A percentile compares a stretch with the other conserved stretches of the same genome.
These are phyloP conservation scores for Colletotrichum abscissum DNA, from an alignment of 2,329 filamentous ascomycete genomes.

Conservation along the genomic window DNA sequence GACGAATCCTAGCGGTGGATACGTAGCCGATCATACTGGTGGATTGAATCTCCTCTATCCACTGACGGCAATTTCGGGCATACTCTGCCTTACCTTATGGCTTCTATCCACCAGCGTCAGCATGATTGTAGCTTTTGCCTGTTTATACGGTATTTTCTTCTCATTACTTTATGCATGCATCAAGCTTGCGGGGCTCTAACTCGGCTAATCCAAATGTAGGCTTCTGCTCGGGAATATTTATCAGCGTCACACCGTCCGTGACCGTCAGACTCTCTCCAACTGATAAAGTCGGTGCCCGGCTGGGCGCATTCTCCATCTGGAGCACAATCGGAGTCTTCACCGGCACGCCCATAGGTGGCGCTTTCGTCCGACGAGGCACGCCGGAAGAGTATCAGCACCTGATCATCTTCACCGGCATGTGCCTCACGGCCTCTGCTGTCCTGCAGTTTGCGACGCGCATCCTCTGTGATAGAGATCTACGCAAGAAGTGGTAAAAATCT, in stretches of 20 bases:
- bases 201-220: neutral
- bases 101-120: slow-evolving; percentile 8
- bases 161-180: neutral
- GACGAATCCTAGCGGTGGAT: neutral
- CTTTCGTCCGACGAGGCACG: slow-evolving; percentile 16
- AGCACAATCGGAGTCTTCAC: slow-evolving; percentile 23
- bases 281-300: slow-evolving; percentile 14
- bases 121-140: slow-evolving; percentile 18
- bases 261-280: slow-evolving; percentile 8
- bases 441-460: neutral
- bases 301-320: slow-evolving; percentile 22
- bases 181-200: neutral
- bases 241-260: slow-evolving; percentile 24
- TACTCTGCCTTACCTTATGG: slow-evolving; percentile 19
- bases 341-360: slow-evolving; percentile 24
- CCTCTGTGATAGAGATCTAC: slow-evolving; percentile 15
- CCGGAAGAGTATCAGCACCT: slow-evolving; percentile 6
- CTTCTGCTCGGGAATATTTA: slow-evolving; percentile 23
- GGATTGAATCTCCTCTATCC: slow-evolving; percentile 25
- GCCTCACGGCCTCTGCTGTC: slow-evolving; percentile 4
- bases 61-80: slow-evolving; percentile 8
- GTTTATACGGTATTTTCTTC: neutral
- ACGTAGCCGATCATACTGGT: slow-evolving; percentile 21
- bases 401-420: slow-evolving; percentile 4
- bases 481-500: slow-evolving; percentile 6